Evolutionary conservation across 2,329 filamentous ascomycete species (phyloP).

Genomic region (Botrytis medusae): DNA sequence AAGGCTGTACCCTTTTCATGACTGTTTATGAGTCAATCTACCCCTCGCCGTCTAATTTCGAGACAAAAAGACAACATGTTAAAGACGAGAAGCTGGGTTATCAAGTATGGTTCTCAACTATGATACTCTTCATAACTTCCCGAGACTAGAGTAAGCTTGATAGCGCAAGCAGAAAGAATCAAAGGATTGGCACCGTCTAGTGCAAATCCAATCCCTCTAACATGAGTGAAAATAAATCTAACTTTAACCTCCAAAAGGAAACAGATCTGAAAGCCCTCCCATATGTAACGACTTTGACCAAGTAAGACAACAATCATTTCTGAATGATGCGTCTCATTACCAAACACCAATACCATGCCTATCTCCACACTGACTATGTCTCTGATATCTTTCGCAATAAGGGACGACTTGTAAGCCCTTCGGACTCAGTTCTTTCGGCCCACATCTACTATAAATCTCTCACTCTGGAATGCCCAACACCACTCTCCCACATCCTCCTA

Average conservation of each 20-base stretch:
- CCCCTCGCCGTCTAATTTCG: accelerated
- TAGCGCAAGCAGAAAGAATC: background rate
- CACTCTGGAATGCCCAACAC: no score
- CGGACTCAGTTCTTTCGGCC: background rate
- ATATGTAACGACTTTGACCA: background rate
- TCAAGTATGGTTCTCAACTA: background rate
- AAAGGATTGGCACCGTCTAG: background rate
- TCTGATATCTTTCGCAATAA: background rate
- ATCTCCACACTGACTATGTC: background rate
- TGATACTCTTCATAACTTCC: background rate
- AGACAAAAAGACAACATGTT: background rate
- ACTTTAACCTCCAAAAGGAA: background rate
- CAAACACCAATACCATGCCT: background rate
- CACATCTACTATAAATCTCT: background rate
- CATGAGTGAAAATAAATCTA: background rate
- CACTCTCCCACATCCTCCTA: background rate
- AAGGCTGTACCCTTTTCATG: background rate
- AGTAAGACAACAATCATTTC: background rate
- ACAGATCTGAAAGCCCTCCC: accelerated
- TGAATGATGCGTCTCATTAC: background rate
- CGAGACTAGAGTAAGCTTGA: background rate
- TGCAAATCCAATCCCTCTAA: background rate
- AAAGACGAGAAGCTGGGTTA: background rate
- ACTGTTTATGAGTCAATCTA: accelerated
- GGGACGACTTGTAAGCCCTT: background rate